Conservation (phyloP, 2,329 filamentous ascomycete species). For the Chrysoporthe deuterocubensis region DNA sequence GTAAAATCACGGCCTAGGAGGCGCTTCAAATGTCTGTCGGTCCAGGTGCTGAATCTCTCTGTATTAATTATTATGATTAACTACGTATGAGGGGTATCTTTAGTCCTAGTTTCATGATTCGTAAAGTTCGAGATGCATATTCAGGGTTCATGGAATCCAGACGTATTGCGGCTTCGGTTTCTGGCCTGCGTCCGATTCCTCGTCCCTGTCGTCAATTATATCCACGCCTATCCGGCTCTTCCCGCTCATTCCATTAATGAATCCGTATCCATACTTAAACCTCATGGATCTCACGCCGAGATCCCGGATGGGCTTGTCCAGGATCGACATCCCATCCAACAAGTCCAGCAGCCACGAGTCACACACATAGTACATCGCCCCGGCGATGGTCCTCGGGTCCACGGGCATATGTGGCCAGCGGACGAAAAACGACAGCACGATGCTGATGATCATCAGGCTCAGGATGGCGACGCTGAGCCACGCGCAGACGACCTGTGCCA, state of each 20-base stretch:
- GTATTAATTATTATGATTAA: constrained; percentile 1
- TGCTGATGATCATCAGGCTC: constrained; percentile 41
- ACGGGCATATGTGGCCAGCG: constrained; percentile 43
- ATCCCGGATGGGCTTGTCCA: constrained; percentile 39
- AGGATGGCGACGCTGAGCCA: constrained; percentile 41
- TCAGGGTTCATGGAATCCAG: background rate
- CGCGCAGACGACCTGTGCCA: constrained; percentile 39
- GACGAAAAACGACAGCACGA: constrained; percentile 40
- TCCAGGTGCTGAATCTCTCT: background rate
- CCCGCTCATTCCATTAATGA: constrained; percentile 38
- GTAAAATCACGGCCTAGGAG: too few species aligned
- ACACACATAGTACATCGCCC: constrained; percentile 42
- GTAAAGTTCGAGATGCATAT: background rate
- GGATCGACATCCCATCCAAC: constrained; percentile 36
- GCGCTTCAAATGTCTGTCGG: too few species aligned
- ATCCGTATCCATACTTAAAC: constrained; percentile 38
- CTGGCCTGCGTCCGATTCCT: background rate
- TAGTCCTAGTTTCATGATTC: background rate
- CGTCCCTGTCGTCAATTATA: constrained; percentile 9
- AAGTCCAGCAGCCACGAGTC: constrained; percentile 40
- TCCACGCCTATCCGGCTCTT: constrained; percentile 37
- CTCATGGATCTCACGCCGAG: constrained; percentile 35
- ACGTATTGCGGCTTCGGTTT: constrained; percentile 5
- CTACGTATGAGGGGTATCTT: background rate
- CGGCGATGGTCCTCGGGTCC: constrained; percentile 41